Base-by-base conservation (phyloP, 306 rosid species). In the Trifolium pratense region DNA sequence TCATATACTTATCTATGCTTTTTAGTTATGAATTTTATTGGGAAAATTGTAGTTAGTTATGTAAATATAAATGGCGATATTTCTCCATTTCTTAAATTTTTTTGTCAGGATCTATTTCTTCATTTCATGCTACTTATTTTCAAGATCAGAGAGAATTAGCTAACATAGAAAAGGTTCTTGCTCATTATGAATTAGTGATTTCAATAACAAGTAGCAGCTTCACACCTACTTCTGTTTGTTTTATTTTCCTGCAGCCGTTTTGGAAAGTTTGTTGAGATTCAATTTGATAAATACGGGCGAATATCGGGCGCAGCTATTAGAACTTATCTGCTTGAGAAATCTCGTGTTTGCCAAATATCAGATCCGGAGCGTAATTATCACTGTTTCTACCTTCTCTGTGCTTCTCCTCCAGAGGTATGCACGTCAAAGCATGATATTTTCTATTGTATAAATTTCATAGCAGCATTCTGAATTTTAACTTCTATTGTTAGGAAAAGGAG, bases 241-340 rank as follows among this genome's bases (percentile, higher is more conserved):
- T 81, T 80, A 46, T 68, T 66, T 75, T 84, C 74, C 59, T 85
- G 82, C 90, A 93, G 98, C 77, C 97, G 97, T 49, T 93, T 93
- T 29, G 98, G 98, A 73, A 93, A 93, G 81, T 93, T 93, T 79
- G 97, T 92, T 39, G 96, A 93, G 88, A 90, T 93, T 69, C 97
- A 93, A 59, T 93, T 90, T 82, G 87, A 93, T 64, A 75, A 83
- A 68, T 20, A 15, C 36, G 96, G 97, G 62, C 86, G 89, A 83
- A 93, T 93, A 84, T 93, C 97, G 5, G 98, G 98, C 75, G 96
- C 98, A 70, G 98, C 98, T 56, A 84, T 93, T 70, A 87, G 98
- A 89, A 90, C 98, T 70, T 93, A 93, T 80, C 91, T 93, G 53
- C 87, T 93, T 12, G 98, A 93, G 84, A 87, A 87, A 79, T 93